phyloP scores from a whole-genome alignment of 2,329 filamentous ascomycete species.

The Sclerotinia borealis region DNA sequence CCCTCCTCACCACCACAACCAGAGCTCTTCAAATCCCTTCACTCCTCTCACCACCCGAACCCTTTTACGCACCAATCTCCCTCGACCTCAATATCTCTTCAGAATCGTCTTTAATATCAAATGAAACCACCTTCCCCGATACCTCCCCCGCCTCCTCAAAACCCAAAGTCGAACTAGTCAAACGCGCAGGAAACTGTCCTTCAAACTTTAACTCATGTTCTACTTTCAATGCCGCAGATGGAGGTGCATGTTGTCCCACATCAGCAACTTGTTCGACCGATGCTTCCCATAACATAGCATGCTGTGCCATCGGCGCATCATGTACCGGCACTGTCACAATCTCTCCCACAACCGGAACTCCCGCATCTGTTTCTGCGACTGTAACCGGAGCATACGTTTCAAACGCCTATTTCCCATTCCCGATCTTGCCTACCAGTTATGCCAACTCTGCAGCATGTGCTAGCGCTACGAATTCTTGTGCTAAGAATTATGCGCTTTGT shows the following conservation, averaged over 20 bases:
- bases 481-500: conserved; percentile 48
- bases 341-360: conserved; percentile 9
- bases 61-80: conserved; percentile 22
- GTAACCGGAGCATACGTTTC: conserved; percentile 45
- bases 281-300: conserved; percentile 28
- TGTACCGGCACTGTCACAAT: conserved; percentile 30
- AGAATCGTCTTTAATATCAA: conserved; percentile 14
- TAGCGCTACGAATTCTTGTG: conserved; percentile 46
- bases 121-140: conserved; percentile 19
- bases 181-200: conserved; percentile 30
- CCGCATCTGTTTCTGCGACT: conserved; percentile 15
- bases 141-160: conserved; percentile 6
- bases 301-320: conserved; percentile 30
- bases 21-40: conserved; percentile 27
- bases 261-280: conserved; percentile 30
- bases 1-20: conserved; percentile 3
- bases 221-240: conserved; percentile 23
- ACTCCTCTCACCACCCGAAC: conserved; percentile 22
- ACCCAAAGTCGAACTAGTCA: conserved; percentile 22
- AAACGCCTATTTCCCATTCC: conserved; percentile 56
- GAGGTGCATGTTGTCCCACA: conserved; percentile 30
- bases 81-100: conserved; percentile 12
- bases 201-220: conserved; percentile 31
- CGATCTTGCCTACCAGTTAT: conserved; percentile 48
- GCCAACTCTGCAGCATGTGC: conserved; percentile 46